Evolutionary conservation across 2,329 filamentous ascomycete genomes (phyloP), one percentile per base, ranked within the genome.

Genomic region (Fusarium globosum): DNA sequence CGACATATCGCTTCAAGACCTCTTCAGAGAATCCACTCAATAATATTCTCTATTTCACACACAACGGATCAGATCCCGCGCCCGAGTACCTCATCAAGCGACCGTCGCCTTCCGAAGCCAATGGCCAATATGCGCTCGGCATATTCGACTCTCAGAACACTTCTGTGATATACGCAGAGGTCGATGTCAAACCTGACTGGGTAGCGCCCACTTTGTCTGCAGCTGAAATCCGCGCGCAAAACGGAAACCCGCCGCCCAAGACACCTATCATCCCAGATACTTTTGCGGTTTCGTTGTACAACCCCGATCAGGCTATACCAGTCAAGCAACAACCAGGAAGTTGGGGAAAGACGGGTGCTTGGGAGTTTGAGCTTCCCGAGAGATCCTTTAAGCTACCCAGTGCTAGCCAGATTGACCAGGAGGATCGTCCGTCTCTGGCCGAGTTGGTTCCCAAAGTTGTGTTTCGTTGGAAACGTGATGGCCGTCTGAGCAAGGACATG

Each of bases 321-420:
- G 88, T 98, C 41, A 91, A 88, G 76, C 89, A 91, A 77, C 90
- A 93, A 75, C 88, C 91, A 45, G 92, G 93, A 39, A 91, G 92
- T 69, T 97, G 95, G 92, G 95, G 92, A 70, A 92, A 91, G 68
- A 91, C 91, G 20, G 90, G 94, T 59, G 89, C 90, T 61, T 99
- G 96, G 92, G 94, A 96, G 73, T 98, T 99, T 82, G 94, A 96
- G 81, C 91, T 99, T 83, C 96, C 96, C 0, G 91, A 95, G 79
- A 91, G 91, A 68, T 93, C 92, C 33, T 99, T 99, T 81, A 90
- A 93, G 36, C 86, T 91, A 61, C 96, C 96, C 0, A 97, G 93
- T 18, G 85, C 88, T 2, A 96, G 94, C 43, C 88, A 89, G 55
- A 86, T 99, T 49, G 96, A 98, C 80, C 90, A 91, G 55, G 91